Conservation (phyloP, 1,139 yeast genomes). For the Spathaspora jeffriesii region DNA sequence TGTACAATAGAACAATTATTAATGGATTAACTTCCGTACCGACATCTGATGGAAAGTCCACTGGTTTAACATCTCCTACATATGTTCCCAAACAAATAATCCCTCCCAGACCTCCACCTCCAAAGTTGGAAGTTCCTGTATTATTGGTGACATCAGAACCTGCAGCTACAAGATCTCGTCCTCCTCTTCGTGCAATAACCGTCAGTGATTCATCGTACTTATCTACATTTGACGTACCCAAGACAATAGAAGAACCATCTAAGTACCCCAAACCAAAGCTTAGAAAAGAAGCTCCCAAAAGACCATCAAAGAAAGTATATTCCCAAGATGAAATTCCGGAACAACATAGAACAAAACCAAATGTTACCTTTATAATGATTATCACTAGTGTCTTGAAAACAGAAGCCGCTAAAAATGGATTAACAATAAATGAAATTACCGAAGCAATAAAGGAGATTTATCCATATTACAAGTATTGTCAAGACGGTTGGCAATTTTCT, state of each 20-base stretch:
- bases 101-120: conserved; percentile 30
- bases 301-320: conserved; percentile 60
- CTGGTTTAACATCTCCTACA: conserved; percentile 7
- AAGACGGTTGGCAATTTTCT: conserved; percentile 97
- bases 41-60: conserved; percentile 2
- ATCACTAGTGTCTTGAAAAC: conserved; percentile 77
- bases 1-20: conserved; percentile 24
- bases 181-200: conserved; percentile 24
- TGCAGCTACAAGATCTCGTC: conserved; percentile 17
- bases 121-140: conserved; percentile 38
- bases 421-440: conserved; percentile 83
- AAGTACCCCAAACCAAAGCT: conserved; percentile 50
- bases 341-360: conserved; percentile 81
- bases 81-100: conserved; percentile 8
- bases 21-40: not conserved
- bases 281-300: conserved; percentile 24
- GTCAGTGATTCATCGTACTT: conserved; percentile 21
- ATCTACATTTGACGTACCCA: conserved; percentile 34
- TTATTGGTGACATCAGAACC: conserved; percentile 23
- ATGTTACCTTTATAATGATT: conserved; percentile 74
- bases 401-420: conserved; percentile 54
- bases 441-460: conserved; percentile 83
- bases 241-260: conserved; percentile 31
- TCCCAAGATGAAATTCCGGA: conserved; percentile 81
- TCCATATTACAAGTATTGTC: conserved; percentile 91